Evolutionary conservation across 164 flowering plant genomes (phyloP).

Genomic region (Stephania japonica): DNA sequence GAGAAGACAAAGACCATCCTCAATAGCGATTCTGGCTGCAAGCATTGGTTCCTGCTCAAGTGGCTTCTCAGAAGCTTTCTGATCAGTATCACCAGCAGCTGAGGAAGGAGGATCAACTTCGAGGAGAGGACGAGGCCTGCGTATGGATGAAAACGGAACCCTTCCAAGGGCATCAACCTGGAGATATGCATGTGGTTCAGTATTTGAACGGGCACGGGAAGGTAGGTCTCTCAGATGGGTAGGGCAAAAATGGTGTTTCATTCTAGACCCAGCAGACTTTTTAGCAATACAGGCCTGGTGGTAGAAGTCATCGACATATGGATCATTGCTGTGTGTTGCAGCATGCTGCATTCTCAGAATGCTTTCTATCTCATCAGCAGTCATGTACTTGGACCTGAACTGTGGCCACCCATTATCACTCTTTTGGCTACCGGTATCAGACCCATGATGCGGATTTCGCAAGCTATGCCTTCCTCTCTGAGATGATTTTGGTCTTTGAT

Average conservation of each 20-base stretch:
- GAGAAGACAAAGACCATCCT: slow-evolving; percentile 77
- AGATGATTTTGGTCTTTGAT: slow-evolving; percentile 52
- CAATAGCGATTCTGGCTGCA: slow-evolving; percentile 82
- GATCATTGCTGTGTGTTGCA: slow-evolving; percentile 82
- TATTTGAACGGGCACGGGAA: slow-evolving; percentile 49
- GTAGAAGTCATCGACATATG: slow-evolving; percentile 86
- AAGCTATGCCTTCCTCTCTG: slow-evolving; percentile 46
- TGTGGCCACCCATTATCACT: slow-evolving; percentile 54
- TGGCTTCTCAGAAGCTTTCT: slow-evolving; percentile 57
- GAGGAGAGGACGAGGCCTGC: slow-evolving; percentile 85
- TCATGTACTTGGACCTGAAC: slow-evolving; percentile 80
- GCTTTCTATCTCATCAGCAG: slow-evolving; percentile 84
- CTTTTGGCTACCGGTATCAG: slow-evolving; percentile 55
- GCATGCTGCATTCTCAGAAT: slow-evolving; percentile 84
- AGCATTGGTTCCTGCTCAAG: slow-evolving; percentile 95
- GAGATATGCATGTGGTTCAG: slow-evolving; percentile 60
- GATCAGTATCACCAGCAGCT: slow-evolving; percentile 38
- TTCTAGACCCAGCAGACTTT: slow-evolving; percentile 57
- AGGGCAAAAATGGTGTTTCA: slow-evolving; percentile 69
- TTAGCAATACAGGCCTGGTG: slow-evolving; percentile 84
- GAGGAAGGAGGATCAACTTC: slow-evolving; percentile 64
- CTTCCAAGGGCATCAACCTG: slow-evolving; percentile 75
- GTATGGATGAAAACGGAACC: slow-evolving; percentile 64
- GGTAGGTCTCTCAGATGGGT: slow-evolving; percentile 62
- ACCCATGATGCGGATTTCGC: slow-evolving; percentile 54